These are phyloP conservation scores for Fusarium virguliforme DNA, from an alignment of 2,329 filamentous ascomycete genomes.

Conservation along the genomic window DNA sequence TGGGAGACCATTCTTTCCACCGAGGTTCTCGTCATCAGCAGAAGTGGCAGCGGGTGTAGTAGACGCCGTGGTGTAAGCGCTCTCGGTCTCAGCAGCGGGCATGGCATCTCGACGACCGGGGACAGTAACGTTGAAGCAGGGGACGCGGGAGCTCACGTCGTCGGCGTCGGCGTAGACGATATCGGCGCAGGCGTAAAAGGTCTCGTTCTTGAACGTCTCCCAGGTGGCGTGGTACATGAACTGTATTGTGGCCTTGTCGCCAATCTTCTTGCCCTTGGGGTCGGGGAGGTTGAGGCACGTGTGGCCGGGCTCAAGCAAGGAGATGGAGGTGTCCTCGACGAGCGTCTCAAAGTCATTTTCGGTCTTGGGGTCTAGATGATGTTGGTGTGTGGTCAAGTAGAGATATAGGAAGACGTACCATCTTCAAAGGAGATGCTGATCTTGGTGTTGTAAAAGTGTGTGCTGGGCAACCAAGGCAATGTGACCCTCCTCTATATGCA, in stretches of 20 bases:
- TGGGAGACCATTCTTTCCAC: slow-evolving; percentile 1
- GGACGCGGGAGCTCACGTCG: slow-evolving; percentile 3
- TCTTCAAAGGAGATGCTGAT: slow-evolving; percentile 3
- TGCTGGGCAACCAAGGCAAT: background rate
- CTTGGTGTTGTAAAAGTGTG: background rate
- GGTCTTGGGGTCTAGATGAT: background rate
- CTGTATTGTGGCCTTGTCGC: slow-evolving; percentile 9
- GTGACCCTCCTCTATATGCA: background rate
- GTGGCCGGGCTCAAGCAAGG: slow-evolving; percentile 7
- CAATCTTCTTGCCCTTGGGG: slow-evolving; percentile 2
- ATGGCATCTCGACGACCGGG: background rate
- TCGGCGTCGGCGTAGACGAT: slow-evolving; percentile 9
- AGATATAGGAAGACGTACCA: background rate
- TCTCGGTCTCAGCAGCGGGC: background rate
- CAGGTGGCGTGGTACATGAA: slow-evolving; percentile 10
- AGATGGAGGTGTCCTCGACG: background rate
- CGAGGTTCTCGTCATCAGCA: slow-evolving; percentile 7
- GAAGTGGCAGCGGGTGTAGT: background rate
- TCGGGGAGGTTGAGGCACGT: slow-evolving; percentile 10
- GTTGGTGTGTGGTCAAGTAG: background rate
- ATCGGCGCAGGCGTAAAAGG: slow-evolving; percentile 11
- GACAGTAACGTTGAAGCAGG: slow-evolving; percentile 1
- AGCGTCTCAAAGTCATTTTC: background rate
- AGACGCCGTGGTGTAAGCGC: background rate
- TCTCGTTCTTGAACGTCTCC: slow-evolving; percentile 6